phyloP scores from a whole-genome alignment of 2,329 filamentous ascomycete species.

The Didymella pomorum region DNA sequence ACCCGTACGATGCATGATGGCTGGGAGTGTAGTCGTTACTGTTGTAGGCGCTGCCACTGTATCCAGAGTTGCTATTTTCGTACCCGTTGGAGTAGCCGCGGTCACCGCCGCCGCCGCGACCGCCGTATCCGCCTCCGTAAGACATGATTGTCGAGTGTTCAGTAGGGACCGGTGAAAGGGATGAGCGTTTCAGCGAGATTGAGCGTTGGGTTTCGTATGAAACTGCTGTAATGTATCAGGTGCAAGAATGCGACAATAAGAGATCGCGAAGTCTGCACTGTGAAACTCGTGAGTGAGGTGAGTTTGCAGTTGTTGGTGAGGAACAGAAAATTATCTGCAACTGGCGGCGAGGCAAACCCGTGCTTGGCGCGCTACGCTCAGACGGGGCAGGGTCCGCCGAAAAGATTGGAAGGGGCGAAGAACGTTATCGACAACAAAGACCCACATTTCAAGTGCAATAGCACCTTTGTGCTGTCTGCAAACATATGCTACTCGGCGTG shows the following conservation, averaged over 20 bases:
- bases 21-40: constrained; percentile 55
- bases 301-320: constrained; percentile 27
- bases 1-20: constrained; percentile 56
- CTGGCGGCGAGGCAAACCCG: constrained; percentile 24
- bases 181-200: constrained; percentile 35
- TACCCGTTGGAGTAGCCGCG: constrained; percentile 65
- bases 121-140: constrained; percentile 64
- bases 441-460: constrained; percentile 10
- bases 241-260: constrained; percentile 35
- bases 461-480: constrained; percentile 2
- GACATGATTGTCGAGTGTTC: constrained; percentile 65
- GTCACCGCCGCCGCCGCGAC: constrained; percentile 58
- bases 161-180: constrained; percentile 45
- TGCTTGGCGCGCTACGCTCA: constrained; percentile 25
- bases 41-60: constrained; percentile 57
- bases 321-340: constrained; percentile 29
- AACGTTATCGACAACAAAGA: constrained; percentile 22
- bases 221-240: constrained; percentile 26
- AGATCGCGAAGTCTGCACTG: constrained; percentile 36
- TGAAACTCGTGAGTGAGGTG: constrained; percentile 30
- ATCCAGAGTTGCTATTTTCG: constrained; percentile 53
- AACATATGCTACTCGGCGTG: not conserved
- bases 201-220: constrained; percentile 30
- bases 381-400: constrained; percentile 22
- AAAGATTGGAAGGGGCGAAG: constrained; percentile 21